phyloP scores from a whole-genome alignment of 306 rosid species.

The Cucumis hystrix region DNA sequence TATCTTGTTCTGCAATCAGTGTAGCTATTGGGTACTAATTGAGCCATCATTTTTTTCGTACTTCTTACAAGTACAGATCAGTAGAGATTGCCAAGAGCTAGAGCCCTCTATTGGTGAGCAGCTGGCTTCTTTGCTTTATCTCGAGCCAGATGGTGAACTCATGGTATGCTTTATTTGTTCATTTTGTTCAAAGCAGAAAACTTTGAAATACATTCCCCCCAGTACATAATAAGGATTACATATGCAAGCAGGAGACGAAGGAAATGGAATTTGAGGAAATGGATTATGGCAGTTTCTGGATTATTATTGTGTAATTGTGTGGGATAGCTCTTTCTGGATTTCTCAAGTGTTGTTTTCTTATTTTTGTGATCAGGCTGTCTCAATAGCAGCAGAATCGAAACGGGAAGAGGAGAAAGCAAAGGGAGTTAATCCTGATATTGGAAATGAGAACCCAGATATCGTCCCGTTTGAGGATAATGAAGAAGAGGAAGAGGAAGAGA shows the following conservation, averaged over 20 bases:
- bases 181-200: conserved; percentile 1
- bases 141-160: conserved; percentile 97
- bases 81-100: conserved; percentile 99
- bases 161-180: conserved; percentile 51
- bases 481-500: conserved; percentile 99
- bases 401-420: conserved; percentile 98
- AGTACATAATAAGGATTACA: neutral
- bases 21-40: neutral
- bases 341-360: neutral
- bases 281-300: neutral
- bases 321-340: conserved; percentile 3
- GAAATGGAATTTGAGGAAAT: neutral
- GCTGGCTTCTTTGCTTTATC: conserved; percentile 89
- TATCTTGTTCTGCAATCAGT: neutral
- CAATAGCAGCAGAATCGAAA: conserved; percentile 84
- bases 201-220: neutral
- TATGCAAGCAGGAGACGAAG: neutral
- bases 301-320: neutral
- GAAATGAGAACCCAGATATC: conserved; percentile 88
- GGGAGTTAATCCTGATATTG: conserved; percentile 87
- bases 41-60: neutral
- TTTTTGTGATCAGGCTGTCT: conserved; percentile 49
- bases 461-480: conserved; percentile 99
- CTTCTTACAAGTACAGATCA: conserved; percentile 54
- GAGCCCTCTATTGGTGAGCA: conserved; percentile 92